Percentiles rank a stretch among this genome's conserved stretches.
Conservation (phyloP, 352 stramenopile genomes). For the Pythium coloratum region DNA sequence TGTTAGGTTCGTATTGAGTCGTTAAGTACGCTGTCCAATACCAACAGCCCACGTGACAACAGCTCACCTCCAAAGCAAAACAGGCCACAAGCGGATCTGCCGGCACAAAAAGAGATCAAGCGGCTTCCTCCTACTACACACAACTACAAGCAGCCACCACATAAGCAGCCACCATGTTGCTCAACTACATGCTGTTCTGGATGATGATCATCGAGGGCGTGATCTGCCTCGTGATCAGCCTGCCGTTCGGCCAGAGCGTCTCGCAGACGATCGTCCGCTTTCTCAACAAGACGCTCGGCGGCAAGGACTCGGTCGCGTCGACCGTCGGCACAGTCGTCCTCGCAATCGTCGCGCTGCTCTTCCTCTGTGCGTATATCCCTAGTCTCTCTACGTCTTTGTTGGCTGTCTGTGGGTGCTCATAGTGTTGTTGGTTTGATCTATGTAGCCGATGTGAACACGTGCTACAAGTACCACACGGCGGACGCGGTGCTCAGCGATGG, state of each 20-base stretch:
- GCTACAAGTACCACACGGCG: constrained; percentile 66
- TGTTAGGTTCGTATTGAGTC: neutral
- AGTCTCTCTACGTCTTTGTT: neutral
- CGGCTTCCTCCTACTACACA: neutral
- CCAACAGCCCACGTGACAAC: constrained; percentile 3
- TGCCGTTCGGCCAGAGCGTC: constrained; percentile 61
- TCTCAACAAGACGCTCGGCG: constrained; percentile 40
- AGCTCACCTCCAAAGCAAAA: neutral
- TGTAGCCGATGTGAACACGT: constrained; percentile 67
- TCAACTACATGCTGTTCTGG: constrained; percentile 63
- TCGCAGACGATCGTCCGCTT: constrained; percentile 64
- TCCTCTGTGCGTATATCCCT: constrained; percentile 55
- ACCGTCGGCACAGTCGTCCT: constrained; percentile 53
- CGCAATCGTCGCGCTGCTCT: constrained; percentile 63
- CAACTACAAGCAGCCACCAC: neutral
- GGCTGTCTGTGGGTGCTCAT: neutral
- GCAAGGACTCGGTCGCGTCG: constrained; percentile 44
- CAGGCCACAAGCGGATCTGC: neutral
- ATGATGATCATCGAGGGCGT: constrained; percentile 50
- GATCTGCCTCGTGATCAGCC: constrained; percentile 50
- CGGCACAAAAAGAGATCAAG: neutral
- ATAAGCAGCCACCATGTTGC: constrained; percentile 38
- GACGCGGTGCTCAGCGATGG: constrained; percentile 65
- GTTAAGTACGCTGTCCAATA: constrained; percentile 12
- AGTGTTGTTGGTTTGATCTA: neutral